phyloP scores from a whole-genome alignment of 1,139 yeast species.

The Kodamaea alishanica region DNA sequence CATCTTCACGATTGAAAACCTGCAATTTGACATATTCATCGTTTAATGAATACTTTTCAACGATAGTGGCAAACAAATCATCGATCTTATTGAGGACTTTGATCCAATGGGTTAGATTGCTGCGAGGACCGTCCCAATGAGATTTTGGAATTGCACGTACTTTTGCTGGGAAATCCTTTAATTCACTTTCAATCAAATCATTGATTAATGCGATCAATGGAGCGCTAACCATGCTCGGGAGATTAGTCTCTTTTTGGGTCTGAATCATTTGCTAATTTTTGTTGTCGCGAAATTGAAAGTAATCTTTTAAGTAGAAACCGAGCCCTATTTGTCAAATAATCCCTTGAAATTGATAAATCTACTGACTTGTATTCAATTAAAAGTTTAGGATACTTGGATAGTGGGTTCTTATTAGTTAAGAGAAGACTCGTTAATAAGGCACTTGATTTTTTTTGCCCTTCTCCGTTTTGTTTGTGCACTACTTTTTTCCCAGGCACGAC shows the following conservation, averaged over 20 bases:
- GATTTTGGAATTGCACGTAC: constrained; percentile 24
- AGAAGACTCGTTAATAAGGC: too few relatives aligned
- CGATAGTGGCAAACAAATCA: constrained; percentile 51
- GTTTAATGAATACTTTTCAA: constrained; percentile 53
- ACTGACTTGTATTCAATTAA: too few relatives aligned
- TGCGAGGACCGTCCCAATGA: constrained; percentile 64
- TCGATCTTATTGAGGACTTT: constrained; percentile 75
- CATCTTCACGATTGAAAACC: constrained; percentile 46
- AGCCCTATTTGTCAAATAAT: too few relatives aligned
- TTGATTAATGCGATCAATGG: constrained; percentile 39
- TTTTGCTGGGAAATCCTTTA: constrained; percentile 29
- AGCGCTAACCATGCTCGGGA: too few relatives aligned
- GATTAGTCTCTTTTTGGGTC: too few relatives aligned
- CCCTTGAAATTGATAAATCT: too few relatives aligned
- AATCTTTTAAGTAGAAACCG: too few relatives aligned
- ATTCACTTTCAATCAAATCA: constrained; percentile 27
- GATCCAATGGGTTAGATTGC: constrained; percentile 76
- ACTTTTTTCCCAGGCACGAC: constrained; percentile 22
- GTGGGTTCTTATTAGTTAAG: too few relatives aligned
- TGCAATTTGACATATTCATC: constrained; percentile 45
- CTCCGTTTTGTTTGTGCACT: constrained; percentile 31
- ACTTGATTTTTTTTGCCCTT: constrained; percentile 18
- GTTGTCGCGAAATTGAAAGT: too few relatives aligned
- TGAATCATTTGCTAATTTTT: too few relatives aligned
- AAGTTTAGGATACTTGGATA: too few relatives aligned